phyloP scores from a whole-genome alignment of 1,139 yeast species.

The Yamadazyma sp. region DNA sequence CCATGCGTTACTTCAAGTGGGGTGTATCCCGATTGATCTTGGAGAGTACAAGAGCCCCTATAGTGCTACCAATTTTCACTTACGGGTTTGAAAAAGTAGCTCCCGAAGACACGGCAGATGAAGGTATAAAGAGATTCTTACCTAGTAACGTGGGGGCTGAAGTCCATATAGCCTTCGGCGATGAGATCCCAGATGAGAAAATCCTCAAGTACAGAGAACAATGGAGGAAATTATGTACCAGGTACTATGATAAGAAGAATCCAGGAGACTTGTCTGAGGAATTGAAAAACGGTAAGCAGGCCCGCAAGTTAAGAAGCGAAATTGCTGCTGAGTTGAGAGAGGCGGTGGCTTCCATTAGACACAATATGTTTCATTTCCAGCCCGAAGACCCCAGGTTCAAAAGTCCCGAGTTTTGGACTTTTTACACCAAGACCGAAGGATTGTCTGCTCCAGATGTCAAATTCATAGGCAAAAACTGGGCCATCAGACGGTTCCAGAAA shows the following conservation, averaged over 20 bases:
- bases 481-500: constrained; percentile 64
- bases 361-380: constrained; percentile 48
- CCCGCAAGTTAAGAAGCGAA: constrained; percentile 61
- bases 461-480: constrained; percentile 80
- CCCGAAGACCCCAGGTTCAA: constrained; percentile 62
- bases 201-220: constrained; percentile 60
- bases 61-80: constrained; percentile 84
- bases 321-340: constrained; percentile 70
- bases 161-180: constrained; percentile 70
- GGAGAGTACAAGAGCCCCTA: constrained; percentile 82
- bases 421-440: constrained; percentile 65
- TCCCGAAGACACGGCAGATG: constrained; percentile 70
- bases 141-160: constrained; percentile 71
- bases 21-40: constrained; percentile 82
- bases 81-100: constrained; percentile 85
- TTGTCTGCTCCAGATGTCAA: constrained; percentile 62
- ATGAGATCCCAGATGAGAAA: constrained; percentile 61
- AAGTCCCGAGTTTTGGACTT: constrained; percentile 71
- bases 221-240: constrained; percentile 66
- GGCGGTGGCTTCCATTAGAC: constrained; percentile 61
- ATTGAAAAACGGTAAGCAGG: constrained; percentile 63
- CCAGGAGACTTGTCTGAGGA: constrained; percentile 63
- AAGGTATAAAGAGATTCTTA: constrained; percentile 53
- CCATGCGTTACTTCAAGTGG: constrained; percentile 96
- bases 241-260: constrained; percentile 47